These are phyloP conservation scores for Scenedesmus sp. DNA, from an alignment of 163 green algal species.

Conservation along the genomic window DNA sequence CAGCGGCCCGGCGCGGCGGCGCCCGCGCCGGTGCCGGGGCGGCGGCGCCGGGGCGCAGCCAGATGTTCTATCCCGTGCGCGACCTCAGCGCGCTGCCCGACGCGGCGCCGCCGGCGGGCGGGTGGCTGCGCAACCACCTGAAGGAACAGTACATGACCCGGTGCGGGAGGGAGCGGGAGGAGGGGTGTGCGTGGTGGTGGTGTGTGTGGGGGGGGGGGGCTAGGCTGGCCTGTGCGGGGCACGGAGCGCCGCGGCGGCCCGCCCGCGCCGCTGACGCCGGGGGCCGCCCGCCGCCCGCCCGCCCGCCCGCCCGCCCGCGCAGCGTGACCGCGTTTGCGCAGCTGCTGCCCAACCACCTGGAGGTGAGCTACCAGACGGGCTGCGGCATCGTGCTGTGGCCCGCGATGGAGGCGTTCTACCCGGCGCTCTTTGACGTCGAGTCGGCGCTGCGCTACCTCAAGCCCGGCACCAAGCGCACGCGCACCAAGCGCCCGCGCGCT, in stretches of 20 bases:
- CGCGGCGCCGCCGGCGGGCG: not conserved
- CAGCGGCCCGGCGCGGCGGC: not conserved
- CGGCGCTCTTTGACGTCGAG: slow-evolving; percentile 26
- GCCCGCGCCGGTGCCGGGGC: not conserved
- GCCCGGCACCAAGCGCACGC: slow-evolving; percentile 4
- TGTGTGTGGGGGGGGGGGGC: too few relatives aligned
- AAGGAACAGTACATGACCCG: slow-evolving; percentile 14
- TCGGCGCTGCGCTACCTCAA: slow-evolving; percentile 5
- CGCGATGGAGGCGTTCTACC: slow-evolving; percentile 42
- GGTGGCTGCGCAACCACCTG: slow-evolving; percentile 26
- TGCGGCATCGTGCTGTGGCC: slow-evolving; percentile 13
- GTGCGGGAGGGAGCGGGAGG: not conserved
- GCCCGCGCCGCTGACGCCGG: too few relatives aligned
- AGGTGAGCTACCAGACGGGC: slow-evolving; percentile 38
- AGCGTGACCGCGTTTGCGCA: slow-evolving; percentile 29
- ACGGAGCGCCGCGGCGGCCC: too few relatives aligned
- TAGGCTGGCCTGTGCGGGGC: not conserved
- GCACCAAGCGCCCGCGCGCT: too few relatives aligned
- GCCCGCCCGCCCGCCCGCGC: not conserved
- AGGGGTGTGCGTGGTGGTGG: too few relatives aligned
- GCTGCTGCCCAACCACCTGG: slow-evolving; percentile 47
- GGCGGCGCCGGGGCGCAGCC: slow-evolving; percentile 25
- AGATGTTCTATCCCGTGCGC: slow-evolving; percentile 45
- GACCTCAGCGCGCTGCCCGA: slow-evolving; percentile 40
- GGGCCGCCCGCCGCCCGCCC: too few relatives aligned